A percentile compares a stretch with the other conserved stretches of the same genome.
Evolutionary conservation across 768 basidiomycete genomes (phyloP).

Genomic region (Macrolepiota albuminosa): DNA sequence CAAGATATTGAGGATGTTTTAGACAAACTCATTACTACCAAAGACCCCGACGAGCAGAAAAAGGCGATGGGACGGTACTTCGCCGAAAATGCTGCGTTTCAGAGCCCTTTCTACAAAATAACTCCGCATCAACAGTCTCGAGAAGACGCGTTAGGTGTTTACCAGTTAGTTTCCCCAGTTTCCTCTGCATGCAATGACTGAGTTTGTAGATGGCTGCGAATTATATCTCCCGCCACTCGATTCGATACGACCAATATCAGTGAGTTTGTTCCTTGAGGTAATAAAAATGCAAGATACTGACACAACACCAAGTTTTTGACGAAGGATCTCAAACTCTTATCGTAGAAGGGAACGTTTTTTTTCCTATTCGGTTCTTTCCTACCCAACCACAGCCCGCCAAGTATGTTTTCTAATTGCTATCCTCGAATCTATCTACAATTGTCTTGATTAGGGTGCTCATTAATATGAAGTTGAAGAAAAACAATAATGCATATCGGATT

Average conservation of each 20-base stretch:
- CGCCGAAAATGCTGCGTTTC: conserved; percentile 49
- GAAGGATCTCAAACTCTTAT: conserved; percentile 31
- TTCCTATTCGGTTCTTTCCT: conserved; percentile 46
- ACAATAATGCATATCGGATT: conserved; percentile 38
- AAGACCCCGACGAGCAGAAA: conserved; percentile 46
- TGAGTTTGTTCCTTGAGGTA: conserved; percentile 21
- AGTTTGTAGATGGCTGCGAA: conserved; percentile 53
- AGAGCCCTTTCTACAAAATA: conserved; percentile 55
- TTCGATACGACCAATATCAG: conserved; percentile 38
- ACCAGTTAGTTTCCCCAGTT: conserved; percentile 36
- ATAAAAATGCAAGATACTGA: neutral
- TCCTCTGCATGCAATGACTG: neutral
- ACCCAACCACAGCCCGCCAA: conserved; percentile 39
- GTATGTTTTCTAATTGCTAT: conserved; percentile 23
- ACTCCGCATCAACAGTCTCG: conserved; percentile 44
- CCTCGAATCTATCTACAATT: neutral
- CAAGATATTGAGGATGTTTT: conserved; percentile 45
- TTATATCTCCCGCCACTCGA: conserved; percentile 49
- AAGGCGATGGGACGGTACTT: conserved; percentile 45
- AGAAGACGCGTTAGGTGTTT: conserved; percentile 50
- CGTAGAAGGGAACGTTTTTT: conserved; percentile 50
- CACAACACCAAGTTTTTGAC: conserved; percentile 41
- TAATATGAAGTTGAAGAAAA: conserved; percentile 46
- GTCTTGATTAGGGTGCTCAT: conserved; percentile 36
- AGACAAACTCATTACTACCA: conserved; percentile 38